phyloP scores from a whole-genome alignment of 2,329 filamentous ascomycete species.

The Fusarium foetens region DNA sequence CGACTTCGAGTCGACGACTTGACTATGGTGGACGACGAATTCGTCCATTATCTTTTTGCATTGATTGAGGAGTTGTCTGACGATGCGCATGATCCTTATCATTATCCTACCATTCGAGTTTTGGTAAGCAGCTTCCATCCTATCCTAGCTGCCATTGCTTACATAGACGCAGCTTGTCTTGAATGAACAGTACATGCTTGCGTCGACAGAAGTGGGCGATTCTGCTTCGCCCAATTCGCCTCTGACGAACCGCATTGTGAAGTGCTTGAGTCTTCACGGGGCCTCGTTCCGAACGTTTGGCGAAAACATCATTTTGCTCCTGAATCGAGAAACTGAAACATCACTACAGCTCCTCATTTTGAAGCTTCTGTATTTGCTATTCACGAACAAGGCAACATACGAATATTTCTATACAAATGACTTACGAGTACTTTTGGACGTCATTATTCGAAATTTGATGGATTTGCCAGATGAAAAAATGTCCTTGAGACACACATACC shows the following conservation, averaged over 20 bases:
- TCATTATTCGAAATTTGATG: slow-evolving; percentile 95
- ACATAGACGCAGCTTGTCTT: slow-evolving; percentile 76
- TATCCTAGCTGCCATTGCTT: slow-evolving; percentile 9
- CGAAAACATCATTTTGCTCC: slow-evolving; percentile 93
- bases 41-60: slow-evolving; percentile 84
- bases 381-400: slow-evolving; percentile 89
- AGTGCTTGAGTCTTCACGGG: slow-evolving; percentile 84
- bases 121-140: slow-evolving; percentile 67
- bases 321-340: slow-evolving; percentile 95
- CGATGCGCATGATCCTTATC: slow-evolving; percentile 91
- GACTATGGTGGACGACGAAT: slow-evolving; percentile 79
- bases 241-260: slow-evolving; percentile 93
- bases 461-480: slow-evolving; percentile 87
- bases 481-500: slow-evolving; percentile 88
- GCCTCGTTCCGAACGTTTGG: slow-evolving; percentile 91
- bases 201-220: slow-evolving; percentile 64
- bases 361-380: slow-evolving; percentile 93
- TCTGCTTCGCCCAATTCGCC: slow-evolving; percentile 55
- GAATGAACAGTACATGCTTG: slow-evolving; percentile 98
- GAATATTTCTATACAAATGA: slow-evolving; percentile 99
- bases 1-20: slow-evolving; percentile 81
- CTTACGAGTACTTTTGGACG: slow-evolving; percentile 90
- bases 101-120: slow-evolving; percentile 93
- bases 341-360: slow-evolving; percentile 95
- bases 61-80: slow-evolving; percentile 89